Conservation (phyloP, 768 basidiomycete species). For the Pleurotus citrinopileatus region DNA sequence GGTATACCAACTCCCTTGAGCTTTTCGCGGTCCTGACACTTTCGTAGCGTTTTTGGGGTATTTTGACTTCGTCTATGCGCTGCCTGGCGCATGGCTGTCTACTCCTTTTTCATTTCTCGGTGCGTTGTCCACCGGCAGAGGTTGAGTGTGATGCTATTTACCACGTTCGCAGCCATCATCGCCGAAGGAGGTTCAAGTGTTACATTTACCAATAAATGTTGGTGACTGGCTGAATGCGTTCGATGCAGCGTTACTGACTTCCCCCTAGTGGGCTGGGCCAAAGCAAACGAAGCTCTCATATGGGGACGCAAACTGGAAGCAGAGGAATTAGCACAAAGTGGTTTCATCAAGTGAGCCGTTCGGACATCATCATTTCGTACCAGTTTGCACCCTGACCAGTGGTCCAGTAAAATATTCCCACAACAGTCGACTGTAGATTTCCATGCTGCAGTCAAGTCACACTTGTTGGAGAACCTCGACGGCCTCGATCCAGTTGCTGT, state of each 20-base stretch:
- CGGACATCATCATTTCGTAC: neutral
- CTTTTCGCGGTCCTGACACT: neutral
- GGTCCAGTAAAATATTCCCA: constrained; percentile 60
- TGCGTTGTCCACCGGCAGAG: constrained; percentile 13
- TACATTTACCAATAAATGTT: constrained; percentile 66
- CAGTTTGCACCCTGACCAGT: constrained; percentile 4
- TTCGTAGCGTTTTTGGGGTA: constrained; percentile 59
- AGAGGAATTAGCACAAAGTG: constrained; percentile 52
- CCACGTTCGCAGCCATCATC: constrained; percentile 47
- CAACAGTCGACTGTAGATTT: constrained; percentile 49
- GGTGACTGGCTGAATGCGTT: neutral
- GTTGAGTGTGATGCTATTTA: neutral
- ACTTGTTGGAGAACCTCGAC: constrained; percentile 50
- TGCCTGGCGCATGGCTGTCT: constrained; percentile 60
- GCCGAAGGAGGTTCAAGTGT: constrained; percentile 71
- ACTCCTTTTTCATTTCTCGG: constrained; percentile 70
- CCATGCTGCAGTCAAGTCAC: constrained; percentile 46
- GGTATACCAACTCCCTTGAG: neutral
- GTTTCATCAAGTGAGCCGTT: constrained; percentile 61
- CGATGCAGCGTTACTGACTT: constrained; percentile 1
- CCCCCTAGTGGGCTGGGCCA: constrained; percentile 57
- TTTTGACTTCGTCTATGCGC: constrained; percentile 72
- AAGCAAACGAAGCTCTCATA: constrained; percentile 69
- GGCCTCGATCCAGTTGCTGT: constrained; percentile 58
- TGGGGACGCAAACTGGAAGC: constrained; percentile 67